Base-by-base conservation (phyloP, 352 stramenopile species). In the Globisporangium echinulatum region DNA sequence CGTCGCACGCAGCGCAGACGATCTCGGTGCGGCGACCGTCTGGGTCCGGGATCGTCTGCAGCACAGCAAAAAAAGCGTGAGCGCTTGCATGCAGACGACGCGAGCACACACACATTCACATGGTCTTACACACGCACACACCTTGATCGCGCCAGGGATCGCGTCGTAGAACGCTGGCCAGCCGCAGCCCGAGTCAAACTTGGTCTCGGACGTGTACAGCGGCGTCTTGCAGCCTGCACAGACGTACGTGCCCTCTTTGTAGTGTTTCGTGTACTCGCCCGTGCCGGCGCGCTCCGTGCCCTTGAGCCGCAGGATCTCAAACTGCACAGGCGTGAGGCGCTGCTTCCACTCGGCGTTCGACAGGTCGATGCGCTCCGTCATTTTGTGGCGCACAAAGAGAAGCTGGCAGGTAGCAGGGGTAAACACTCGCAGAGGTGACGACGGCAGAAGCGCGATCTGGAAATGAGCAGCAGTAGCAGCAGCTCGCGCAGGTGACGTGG, bases 141-240 rank as follows among this genome's bases (percentile, higher is more conserved):
- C 79, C 74, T 92, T 90, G 65, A 97, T 92, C 15, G 85, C 82
- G 51, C 85, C 85, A 1, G 87, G 87, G 69, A 96, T 91, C 38
- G 84, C 85, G 60, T 97, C 86, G 58, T 93, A 93, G 72, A 97
- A 97, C 15, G 87, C 86, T 0, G 88, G 88, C 88, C 88, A 97
- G 64, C 88, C 88, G 60, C 87, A 96, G 53, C 87, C 87, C 44
- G 85, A 96, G 67, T 97, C 84, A 49, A 97, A 97, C 70, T 97
- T 97, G 63, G 81, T 88, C 56, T 71, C 81, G 61, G 85, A 93
- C 63, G 75, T 93, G 73, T 96, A 97, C 48, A 97, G 58, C 46
- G 87, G 85, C 13, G 81, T 79, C 67, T 92, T 92, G 71, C 88
- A 97, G 43, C 82, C 87, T 7, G 85, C 84, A 63, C 88, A 97